A percentile compares a stretch with the other conserved stretches of the same genome.
phyloP scores from a whole-genome alignment of 2,329 filamentous ascomycete genomes.

The Mycosphaerelloides madeirae region DNA sequence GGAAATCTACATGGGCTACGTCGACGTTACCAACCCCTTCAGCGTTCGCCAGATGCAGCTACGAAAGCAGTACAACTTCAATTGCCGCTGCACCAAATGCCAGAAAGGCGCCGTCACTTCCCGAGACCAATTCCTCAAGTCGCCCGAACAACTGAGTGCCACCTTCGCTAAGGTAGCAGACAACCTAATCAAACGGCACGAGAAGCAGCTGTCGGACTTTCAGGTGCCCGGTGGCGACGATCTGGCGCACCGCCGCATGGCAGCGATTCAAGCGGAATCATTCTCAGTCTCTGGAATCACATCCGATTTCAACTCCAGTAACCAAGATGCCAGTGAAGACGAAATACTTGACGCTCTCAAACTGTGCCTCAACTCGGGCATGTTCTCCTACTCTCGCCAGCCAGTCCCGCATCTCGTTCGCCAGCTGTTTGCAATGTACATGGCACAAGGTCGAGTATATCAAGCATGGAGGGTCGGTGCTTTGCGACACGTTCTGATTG shows the following conservation, averaged over 20 bases:
- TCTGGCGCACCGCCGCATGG: constrained; percentile 18
- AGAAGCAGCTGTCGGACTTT: constrained; percentile 18
- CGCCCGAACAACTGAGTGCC: constrained; percentile 26
- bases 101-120: constrained; percentile 30
- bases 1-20: constrained; percentile 59
- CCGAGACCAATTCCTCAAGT: constrained; percentile 41
- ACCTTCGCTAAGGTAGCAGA: constrained; percentile 19
- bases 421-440: constrained; percentile 47
- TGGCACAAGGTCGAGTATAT: constrained; percentile 42
- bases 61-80: constrained; percentile 54
- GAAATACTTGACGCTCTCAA: constrained; percentile 25
- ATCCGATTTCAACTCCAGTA: constrained; percentile 24
- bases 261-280: constrained; percentile 25
- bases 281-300: constrained; percentile 23
- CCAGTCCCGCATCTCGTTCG: constrained; percentile 53
- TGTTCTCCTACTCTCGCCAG: constrained; percentile 50
- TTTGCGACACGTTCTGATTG: constrained; percentile 48
- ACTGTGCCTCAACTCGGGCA: constrained; percentile 30
- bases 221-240: constrained; percentile 14
- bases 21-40: constrained; percentile 53
- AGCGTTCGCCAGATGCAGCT: constrained; percentile 51
- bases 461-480: constrained; percentile 49
- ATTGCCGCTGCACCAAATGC: constrained; percentile 53
- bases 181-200: constrained; percentile 19
- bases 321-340: constrained; percentile 17